Evolutionary conservation across 1,139 yeast species (phyloP).

Genomic region (Scheffersomyces quercinus): DNA sequence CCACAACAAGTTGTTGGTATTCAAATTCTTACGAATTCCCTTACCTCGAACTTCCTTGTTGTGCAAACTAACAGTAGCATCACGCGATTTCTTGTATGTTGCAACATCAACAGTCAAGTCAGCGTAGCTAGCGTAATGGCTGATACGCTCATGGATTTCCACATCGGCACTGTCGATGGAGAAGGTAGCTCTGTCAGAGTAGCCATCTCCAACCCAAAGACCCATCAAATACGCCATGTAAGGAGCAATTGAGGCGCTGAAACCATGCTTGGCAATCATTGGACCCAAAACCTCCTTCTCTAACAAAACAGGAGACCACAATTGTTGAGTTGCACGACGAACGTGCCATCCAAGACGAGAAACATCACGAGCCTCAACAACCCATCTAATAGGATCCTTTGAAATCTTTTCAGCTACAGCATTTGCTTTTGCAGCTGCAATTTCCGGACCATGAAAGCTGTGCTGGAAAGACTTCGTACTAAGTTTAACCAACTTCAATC

Average conservation of each 20-base stretch:
- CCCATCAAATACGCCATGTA: constrained; percentile 34
- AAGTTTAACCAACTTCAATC: constrained; percentile 12
- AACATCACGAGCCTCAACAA: constrained; percentile 33
- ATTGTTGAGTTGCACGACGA: constrained; percentile 26
- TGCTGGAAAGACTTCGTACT: constrained; percentile 15
- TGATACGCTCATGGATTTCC: constrained; percentile 15
- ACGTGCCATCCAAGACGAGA: constrained; percentile 17
- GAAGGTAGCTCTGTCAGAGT: constrained; percentile 14
- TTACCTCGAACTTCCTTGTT: constrained; percentile 4
- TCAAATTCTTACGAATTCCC: neutral
- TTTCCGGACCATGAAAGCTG: constrained; percentile 11
- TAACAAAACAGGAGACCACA: constrained; percentile 30
- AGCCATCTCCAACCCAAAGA: constrained; percentile 23
- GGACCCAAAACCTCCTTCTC: constrained; percentile 25
- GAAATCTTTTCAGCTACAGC: constrained; percentile 16
- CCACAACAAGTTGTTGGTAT: constrained; percentile 8
- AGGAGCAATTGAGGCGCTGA: constrained; percentile 13
- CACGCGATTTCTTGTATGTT: neutral
- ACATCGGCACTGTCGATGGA: constrained; percentile 23
- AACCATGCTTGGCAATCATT: constrained; percentile 13
- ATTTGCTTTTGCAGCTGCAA: constrained; percentile 17
- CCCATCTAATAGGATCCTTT: constrained; percentile 27
- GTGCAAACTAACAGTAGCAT: constrained; percentile 1
- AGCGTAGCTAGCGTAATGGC: constrained; percentile 11
- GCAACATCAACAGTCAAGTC: constrained; percentile 10